Evolutionary conservation across 257 asterid genomes (phyloP), one percentile per base, ranked within the genome.

Genomic region (Gardenia jasminoides): DNA sequence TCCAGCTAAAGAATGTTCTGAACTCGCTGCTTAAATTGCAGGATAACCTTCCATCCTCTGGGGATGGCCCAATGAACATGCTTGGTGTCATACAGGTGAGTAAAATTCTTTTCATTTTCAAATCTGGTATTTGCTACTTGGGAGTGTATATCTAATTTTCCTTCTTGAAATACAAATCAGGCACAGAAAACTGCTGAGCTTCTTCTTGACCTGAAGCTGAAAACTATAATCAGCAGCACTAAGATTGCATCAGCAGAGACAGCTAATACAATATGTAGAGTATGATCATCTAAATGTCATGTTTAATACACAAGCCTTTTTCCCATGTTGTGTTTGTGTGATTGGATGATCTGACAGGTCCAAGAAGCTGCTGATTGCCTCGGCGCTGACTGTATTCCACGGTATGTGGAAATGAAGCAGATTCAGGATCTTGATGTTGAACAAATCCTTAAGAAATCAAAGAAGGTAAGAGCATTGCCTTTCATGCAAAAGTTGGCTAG

Each of bases 311-410:
- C 16, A 39, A 74, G 67, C 22, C 31, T 39, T 47, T 44, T 41
- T 62, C 70, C 48, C 19, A 28, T 54, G 52, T 72, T 76, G 77
- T 30, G n/a, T 74, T 75, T 70, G 28, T 80, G 73, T 59, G 7
- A 26, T 54, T 46, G 30, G 39, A 67, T 73, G 50, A 79, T 28
- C 30, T 78, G 76, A 52, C 85, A 94, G 98, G 91, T 95, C 80
- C 99, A 92, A 93, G 97, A 93, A 84, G 98, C 99, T 72, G 99
- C 98, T 33, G 95, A 93, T 80, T 91, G 96, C 89, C 87, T 92
- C 75, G 93, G 96, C 43, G 97, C 98, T 39, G 98, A 94, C 72
- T 88, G 93, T 81, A 84, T 87, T 54, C 93, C 97, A 7, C 94
- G 94, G 67, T 86, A 88, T 76, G 92, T 91, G 69, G 96, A 93